Base-by-base conservation (phyloP, 2,329 filamentous ascomycete species). In the Fusarium ambrosium region DNA sequence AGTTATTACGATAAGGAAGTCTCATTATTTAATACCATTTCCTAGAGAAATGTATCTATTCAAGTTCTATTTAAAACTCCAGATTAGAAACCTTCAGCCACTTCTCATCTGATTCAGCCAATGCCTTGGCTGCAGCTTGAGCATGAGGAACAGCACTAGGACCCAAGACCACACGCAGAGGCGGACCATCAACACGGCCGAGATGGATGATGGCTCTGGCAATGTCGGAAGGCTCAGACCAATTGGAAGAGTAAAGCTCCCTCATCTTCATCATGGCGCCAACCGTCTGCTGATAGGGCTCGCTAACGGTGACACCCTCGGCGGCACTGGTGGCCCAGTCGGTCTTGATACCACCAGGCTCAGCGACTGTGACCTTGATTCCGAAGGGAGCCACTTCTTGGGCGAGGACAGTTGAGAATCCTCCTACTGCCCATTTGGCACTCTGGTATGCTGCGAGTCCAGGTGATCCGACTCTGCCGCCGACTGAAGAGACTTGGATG, bases 291-390 rank as follows among this genome's bases (percentile, higher is more conserved):
- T 79, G 45, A 29, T 85, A 85, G 1, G 81, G 81, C 64, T 84
- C 81, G 61, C 77, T 83, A 20, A 84, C 66, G 2, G 67, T 59
- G 0, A 69, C 68, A 0, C 77, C 66, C 6, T 68, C 32, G 73
- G 81, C 83, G 2, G 80, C 81, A 16, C 68, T 74, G 2, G 73
- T 79, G 11, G 81, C 80, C 82, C 81, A 86, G 48, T 86, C 83
- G 0, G 85, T 86, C 56, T 80, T 81, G 48, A 86, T 84, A 9
- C 81, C 84, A 13, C 84, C 84, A 0, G 84, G 85, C 59, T 85
- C 84, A 1, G 85, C 70, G 0, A 84, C 79, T 1, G 82, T 84
- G 1, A 85, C 75, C 53, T 82, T 83, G 62, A 86, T 82, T 0
- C 84, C 84, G 4, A 86, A 72, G 1, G 81, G 72, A 0, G 79